Percentiles rank a stretch among this genome's conserved stretches.
Evolutionary conservation across 768 basidiomycete species (phyloP).

Genomic region (Mycena rosella): DNA sequence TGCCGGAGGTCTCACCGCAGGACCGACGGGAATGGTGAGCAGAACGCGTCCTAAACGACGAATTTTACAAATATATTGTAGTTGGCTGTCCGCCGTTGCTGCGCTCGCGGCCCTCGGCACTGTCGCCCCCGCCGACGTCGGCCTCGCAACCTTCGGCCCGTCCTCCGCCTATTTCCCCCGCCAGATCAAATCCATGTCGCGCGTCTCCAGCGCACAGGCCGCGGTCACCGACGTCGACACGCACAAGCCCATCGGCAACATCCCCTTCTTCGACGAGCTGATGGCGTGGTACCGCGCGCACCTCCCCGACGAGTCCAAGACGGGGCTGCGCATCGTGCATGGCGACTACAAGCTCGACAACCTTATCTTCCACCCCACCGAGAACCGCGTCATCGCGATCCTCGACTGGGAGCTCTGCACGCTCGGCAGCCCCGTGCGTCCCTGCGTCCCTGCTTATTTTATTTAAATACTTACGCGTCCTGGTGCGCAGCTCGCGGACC

Average conservation of each 20-base stretch:
- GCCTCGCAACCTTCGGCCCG: constrained; percentile 80
- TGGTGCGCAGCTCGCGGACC: constrained; percentile 85
- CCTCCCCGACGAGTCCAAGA: constrained; percentile 82
- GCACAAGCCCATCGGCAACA: constrained; percentile 68
- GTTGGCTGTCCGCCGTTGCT: constrained; percentile 83
- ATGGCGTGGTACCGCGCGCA: constrained; percentile 81
- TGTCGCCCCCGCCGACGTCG: constrained; percentile 73
- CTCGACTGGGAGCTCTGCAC: constrained; percentile 99
- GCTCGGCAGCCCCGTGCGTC: constrained; percentile 86
- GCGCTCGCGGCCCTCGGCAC: constrained; percentile 78
- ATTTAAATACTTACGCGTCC: too few relatives aligned
- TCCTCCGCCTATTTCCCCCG: constrained; percentile 89
- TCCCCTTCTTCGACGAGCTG: constrained; percentile 82
- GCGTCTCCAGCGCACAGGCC: constrained; percentile 86
- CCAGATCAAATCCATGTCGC: constrained; percentile 90
- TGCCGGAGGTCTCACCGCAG: constrained; percentile 74
- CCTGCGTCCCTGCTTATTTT: not conserved
- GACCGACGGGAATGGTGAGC: constrained; percentile 81
- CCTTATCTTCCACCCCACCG: constrained; percentile 91
- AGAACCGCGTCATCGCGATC: constrained; percentile 94
- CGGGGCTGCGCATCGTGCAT: constrained; percentile 90
- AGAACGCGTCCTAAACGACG: not conserved
- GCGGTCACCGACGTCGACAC: constrained; percentile 76
- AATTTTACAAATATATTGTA: constrained; percentile 42
- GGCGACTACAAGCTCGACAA: constrained; percentile 99